phyloP scores from a whole-genome alignment of 495 filamentous ascomycete species.

The Parathielavia hyrcaniae region DNA sequence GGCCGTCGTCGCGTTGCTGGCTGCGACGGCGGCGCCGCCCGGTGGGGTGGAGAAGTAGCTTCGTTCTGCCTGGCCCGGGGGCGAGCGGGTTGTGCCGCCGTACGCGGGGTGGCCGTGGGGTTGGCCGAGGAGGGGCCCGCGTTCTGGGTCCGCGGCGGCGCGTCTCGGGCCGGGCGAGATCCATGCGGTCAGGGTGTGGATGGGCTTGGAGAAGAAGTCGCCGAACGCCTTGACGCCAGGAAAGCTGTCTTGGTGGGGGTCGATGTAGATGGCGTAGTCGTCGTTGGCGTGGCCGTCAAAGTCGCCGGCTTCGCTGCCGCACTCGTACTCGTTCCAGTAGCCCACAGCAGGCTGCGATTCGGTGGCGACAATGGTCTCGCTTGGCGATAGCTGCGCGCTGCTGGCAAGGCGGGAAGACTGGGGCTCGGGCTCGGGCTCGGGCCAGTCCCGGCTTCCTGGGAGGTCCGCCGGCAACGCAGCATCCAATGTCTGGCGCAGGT shows the following conservation, averaged over 20 bases:
- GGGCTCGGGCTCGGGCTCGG: conserved; percentile 18
- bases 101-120: neutral
- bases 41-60: conserved; percentile 23
- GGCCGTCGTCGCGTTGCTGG: neutral
- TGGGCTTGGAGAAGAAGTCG: conserved; percentile 38
- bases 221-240: conserved; percentile 44
- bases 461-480: conserved; percentile 29
- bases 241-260: conserved; percentile 47
- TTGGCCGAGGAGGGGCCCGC: conserved; percentile 32
- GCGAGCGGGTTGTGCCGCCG: conserved; percentile 17
- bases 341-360: conserved; percentile 23
- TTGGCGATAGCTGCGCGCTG: conserved; percentile 16
- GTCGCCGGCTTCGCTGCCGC: conserved; percentile 51
- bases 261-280: conserved; percentile 51
- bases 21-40: neutral
- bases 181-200: conserved; percentile 43
- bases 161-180: conserved; percentile 22
- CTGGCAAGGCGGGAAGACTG: conserved; percentile 14
- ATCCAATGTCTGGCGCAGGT: conserved; percentile 49
- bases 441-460: conserved; percentile 11
- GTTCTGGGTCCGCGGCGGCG: conserved; percentile 19
- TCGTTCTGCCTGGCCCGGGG: neutral
- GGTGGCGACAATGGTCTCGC: conserved; percentile 18
- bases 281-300: conserved; percentile 33
- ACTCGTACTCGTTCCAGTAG: conserved; percentile 65